These are phyloP conservation scores for Kodamaea laetipori DNA, from an alignment of 805 yeast species.

Conservation along the genomic window DNA sequence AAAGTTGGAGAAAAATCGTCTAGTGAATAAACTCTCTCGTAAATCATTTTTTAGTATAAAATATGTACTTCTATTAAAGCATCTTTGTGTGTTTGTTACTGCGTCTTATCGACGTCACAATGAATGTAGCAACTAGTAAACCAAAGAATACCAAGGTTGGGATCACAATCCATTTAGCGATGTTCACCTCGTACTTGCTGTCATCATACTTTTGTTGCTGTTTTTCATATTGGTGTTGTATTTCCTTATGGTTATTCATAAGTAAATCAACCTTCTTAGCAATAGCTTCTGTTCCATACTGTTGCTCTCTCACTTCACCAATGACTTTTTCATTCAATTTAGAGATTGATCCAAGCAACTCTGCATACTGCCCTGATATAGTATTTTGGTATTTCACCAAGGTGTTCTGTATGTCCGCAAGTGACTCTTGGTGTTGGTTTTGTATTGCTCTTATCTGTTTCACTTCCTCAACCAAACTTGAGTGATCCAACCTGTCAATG, in stretches of 20 bases:
- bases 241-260: constrained; percentile 43
- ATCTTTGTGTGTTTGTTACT: constrained; percentile 66
- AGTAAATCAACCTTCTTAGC: constrained; percentile 42
- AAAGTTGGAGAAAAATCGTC: constrained; percentile 5
- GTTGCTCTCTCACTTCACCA: constrained; percentile 46
- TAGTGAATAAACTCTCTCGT: constrained; percentile 6
- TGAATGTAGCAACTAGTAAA: constrained; percentile 43
- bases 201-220: constrained; percentile 10
- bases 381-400: constrained; percentile 29
- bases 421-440: constrained; percentile 21
- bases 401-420: constrained; percentile 22
- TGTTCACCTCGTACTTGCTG: constrained; percentile 20
- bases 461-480: background rate
- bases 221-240: constrained; percentile 30
- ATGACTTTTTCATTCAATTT: constrained; percentile 39
- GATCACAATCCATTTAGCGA: constrained; percentile 42
- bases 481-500: background rate
- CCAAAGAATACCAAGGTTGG: constrained; percentile 38
- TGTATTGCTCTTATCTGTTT: constrained; percentile 11
- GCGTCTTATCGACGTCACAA: constrained; percentile 56
- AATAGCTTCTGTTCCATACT: constrained; percentile 34
- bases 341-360: constrained; percentile 33
- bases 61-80: constrained; percentile 32
- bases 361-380: constrained; percentile 33
- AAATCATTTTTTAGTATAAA: constrained; percentile 1